Conservation (phyloP, 352 stramenopile genomes). For the Aphanomyces stellatus region DNA sequence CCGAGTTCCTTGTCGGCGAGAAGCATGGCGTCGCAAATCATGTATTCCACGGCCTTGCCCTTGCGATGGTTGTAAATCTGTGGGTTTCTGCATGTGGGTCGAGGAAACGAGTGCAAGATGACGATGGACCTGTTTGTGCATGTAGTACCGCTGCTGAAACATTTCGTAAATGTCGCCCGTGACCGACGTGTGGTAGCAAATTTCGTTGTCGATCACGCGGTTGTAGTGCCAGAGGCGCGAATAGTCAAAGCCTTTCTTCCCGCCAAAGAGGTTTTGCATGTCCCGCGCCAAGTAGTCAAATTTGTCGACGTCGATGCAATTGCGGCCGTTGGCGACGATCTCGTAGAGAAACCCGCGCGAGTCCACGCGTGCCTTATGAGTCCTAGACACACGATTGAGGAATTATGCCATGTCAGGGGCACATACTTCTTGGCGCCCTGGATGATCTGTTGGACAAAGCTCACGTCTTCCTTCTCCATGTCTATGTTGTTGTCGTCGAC, state of each 20-base stretch:
- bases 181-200: constrained; percentile 85
- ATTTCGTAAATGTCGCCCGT: constrained; percentile 84
- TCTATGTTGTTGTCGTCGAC: constrained; percentile 77
- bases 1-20: constrained; percentile 62
- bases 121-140: constrained; percentile 56
- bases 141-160: constrained; percentile 84
- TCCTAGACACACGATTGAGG: constrained; percentile 23
- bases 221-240: constrained; percentile 74
- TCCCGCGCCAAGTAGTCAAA: constrained; percentile 87
- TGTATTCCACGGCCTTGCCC: constrained; percentile 82
- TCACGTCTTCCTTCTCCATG: constrained; percentile 49
- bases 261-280: constrained; percentile 77
- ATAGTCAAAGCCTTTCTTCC: constrained; percentile 72
- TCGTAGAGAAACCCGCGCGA: constrained; percentile 79
- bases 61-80: constrained; percentile 87
- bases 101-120: background rate
- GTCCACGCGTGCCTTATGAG: constrained; percentile 39
- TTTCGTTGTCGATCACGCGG: constrained; percentile 76
- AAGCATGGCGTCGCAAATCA: constrained; percentile 85
- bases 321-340: constrained; percentile 86
- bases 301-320: constrained; percentile 90
- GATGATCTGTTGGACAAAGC: constrained; percentile 74
- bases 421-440: constrained; percentile 66
- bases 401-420: background rate
- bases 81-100: background rate